phyloP scores from a whole-genome alignment of 148 eudicot genomes.

The Rhododendron ferrugineum region DNA sequence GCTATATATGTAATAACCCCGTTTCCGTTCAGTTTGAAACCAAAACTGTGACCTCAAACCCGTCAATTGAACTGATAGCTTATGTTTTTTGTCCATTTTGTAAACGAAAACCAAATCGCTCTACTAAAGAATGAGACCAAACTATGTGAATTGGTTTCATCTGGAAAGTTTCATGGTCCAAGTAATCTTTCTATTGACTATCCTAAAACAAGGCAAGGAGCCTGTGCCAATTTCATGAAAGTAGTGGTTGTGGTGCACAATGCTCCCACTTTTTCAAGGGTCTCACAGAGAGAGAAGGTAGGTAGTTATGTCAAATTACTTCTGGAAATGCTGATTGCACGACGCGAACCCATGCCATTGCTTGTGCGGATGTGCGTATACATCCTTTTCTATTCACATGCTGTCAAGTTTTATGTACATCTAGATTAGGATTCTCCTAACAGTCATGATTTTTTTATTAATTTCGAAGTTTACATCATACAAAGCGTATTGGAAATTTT shows the following conservation, averaged over 20 bases:
- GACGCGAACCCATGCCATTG: background rate
- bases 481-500: background rate
- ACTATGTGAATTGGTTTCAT: background rate
- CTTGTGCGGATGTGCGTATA: background rate
- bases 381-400: background rate
- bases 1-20: background rate
- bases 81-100: background rate
- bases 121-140: background rate
- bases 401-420: background rate
- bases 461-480: background rate
- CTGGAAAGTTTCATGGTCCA: background rate
- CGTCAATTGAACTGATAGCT: background rate
- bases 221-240: background rate
- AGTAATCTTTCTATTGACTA: background rate
- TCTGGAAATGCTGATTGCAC: background rate
- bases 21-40: background rate
- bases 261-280: background rate
- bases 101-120: background rate
- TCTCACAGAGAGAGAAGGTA: background rate
- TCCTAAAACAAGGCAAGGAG: background rate
- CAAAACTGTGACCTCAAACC: background rate
- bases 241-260: background rate
- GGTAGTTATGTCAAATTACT: background rate
- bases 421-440: conserved; percentile 2
- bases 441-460: background rate